Evolutionary conservation across 2,329 filamentous ascomycete species (phyloP).

Genomic region (Penicillium sp.): DNA sequence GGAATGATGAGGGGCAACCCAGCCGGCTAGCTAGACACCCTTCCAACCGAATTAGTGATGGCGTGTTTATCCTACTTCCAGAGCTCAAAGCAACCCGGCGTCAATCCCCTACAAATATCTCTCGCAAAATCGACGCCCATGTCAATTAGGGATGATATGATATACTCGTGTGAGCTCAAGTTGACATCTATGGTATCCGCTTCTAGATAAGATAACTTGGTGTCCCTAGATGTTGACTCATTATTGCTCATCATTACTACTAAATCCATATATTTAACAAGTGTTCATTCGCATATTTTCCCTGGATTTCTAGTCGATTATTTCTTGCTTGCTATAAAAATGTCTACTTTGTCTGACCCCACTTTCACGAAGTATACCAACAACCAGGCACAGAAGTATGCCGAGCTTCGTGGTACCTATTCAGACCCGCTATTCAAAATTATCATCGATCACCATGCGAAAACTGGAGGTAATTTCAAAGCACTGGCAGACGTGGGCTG

Average conservation of each 20-base stretch:
- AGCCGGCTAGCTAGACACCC: too few species aligned
- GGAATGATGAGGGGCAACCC: too few species aligned
- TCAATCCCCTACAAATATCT: too few species aligned
- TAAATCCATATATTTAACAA: neutral
- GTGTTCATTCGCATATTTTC: rapidly evolving
- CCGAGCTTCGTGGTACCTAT: conserved; percentile 53
- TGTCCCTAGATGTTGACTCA: neutral
- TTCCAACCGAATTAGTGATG: too few species aligned
- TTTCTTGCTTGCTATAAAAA: neutral
- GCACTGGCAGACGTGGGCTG: conserved; percentile 57
- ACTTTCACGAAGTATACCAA: conserved; percentile 25
- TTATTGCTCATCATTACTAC: neutral
- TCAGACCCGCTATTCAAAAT: conserved; percentile 48
- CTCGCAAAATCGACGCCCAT: too few species aligned
- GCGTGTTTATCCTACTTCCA: too few species aligned
- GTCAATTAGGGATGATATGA: too few species aligned
- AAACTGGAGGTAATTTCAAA: too few species aligned
- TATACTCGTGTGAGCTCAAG: too few species aligned
- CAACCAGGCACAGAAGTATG: conserved; percentile 31
- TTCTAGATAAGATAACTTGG: neutral
- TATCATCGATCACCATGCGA: conserved; percentile 50
- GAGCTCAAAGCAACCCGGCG: too few species aligned
- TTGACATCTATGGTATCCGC: too few species aligned
- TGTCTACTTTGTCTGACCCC: conserved; percentile 6
- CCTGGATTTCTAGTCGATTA: neutral